These are phyloP conservation scores for Suillus sp. DNA, from an alignment of 768 basidiomycete species.

Conservation along the genomic window DNA sequence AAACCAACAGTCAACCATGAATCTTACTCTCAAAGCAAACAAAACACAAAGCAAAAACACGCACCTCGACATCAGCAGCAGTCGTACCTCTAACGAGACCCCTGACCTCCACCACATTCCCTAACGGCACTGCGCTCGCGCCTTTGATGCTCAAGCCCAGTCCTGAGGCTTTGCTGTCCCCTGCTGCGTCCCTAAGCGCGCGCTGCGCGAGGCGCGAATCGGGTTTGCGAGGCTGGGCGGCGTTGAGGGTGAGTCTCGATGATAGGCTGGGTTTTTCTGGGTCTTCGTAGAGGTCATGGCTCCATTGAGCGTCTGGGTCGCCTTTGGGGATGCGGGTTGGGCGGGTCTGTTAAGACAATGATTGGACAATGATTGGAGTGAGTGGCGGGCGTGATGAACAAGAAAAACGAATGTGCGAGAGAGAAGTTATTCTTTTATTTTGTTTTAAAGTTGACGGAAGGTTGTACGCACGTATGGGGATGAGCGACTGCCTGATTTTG, in stretches of 20 bases:
- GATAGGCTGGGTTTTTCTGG: conserved; percentile 58
- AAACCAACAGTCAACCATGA: neutral
- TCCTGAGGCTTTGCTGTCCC: conserved; percentile 19
- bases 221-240: conserved; percentile 48
- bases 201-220: conserved; percentile 58
- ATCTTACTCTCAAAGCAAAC: conserved; percentile 4
- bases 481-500: conserved; percentile 32
- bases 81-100: conserved; percentile 78
- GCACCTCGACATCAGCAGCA: conserved; percentile 70
- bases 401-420: neutral
- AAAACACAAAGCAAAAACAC: neutral
- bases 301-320: conserved; percentile 66
- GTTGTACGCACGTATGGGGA: conserved; percentile 39
- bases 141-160: conserved; percentile 65
- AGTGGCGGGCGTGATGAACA: neutral
- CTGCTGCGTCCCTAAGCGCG: conserved; percentile 64
- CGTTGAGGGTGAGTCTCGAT: conserved; percentile 53
- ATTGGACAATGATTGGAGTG: neutral
- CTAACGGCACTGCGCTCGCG: conserved; percentile 50
- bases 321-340: conserved; percentile 63
- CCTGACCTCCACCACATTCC: conserved; percentile 74
- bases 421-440: conserved; percentile 18
- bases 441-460: conserved; percentile 25
- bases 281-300: conserved; percentile 69
- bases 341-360: conserved; percentile 24